These are phyloP conservation scores for Rhazya stricta DNA, from an alignment of 257 asterid species.

Conservation along the genomic window DNA sequence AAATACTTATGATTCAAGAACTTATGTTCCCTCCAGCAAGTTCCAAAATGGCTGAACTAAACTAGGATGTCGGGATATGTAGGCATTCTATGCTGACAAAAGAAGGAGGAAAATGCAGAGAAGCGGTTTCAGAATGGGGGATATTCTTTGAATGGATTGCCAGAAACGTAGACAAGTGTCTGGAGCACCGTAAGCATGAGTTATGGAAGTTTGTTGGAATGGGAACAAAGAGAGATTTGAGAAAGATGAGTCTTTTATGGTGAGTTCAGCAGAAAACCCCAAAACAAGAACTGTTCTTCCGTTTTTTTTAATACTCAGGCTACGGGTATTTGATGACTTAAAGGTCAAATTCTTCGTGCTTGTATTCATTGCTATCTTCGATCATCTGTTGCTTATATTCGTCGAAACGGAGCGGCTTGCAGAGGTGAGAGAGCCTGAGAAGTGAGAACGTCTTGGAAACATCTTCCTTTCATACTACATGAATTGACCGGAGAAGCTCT, in stretches of 20 bases:
- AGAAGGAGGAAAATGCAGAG: not conserved
- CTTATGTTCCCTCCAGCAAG: not conserved
- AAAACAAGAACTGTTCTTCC: conserved; percentile 4
- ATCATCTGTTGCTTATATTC: not conserved
- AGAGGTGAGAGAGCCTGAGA: too few relatives aligned
- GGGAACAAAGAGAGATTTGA: not conserved
- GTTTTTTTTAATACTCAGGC: not conserved
- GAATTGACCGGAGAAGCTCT: not conserved
- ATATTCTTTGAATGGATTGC: conserved; percentile 20
- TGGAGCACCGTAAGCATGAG: conserved; percentile 11
- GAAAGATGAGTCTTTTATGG: too few relatives aligned
- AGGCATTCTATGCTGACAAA: conserved; percentile 15
- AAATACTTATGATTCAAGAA: not conserved
- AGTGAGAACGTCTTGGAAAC: not conserved
- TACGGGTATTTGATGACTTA: not conserved
- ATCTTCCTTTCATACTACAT: conserved; percentile 11
- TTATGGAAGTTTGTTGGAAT: conserved; percentile 8
- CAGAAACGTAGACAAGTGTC: conserved; percentile 22
- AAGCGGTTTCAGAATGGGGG: conserved; percentile 13
- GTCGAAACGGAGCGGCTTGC: not conserved
- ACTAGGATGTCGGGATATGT: conserved; percentile 9
- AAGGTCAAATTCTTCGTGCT: conserved; percentile 2
- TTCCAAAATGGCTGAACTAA: conserved; percentile 18
- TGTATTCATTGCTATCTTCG: not conserved
- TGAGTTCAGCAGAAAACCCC: not conserved